Conservation (phyloP, 2,329 filamentous ascomycete species). For the Arthroderma sp. region DNA sequence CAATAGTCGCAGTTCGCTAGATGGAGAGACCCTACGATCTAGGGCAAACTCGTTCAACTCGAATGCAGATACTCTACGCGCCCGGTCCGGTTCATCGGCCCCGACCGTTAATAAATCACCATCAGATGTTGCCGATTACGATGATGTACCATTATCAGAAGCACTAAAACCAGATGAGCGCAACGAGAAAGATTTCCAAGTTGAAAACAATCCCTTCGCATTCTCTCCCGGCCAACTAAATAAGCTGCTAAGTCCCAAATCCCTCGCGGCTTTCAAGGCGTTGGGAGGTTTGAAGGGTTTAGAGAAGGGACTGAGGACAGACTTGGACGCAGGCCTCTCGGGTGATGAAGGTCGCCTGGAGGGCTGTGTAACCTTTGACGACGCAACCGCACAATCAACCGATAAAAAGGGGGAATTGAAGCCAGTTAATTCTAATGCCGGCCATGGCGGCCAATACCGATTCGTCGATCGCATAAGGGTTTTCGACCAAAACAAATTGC, state of each 20-base stretch:
- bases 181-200: slow-evolving; percentile 60
- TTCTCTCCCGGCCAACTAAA: slow-evolving; percentile 65
- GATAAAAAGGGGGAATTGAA: slow-evolving; percentile 10
- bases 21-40: slow-evolving; percentile 32
- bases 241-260: slow-evolving; percentile 86
- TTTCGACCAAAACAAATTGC: slow-evolving; percentile 48
- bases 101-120: slow-evolving; percentile 3
- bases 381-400: slow-evolving; percentile 38
- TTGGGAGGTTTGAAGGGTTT: slow-evolving; percentile 66
- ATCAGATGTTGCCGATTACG: slow-evolving; percentile 18
- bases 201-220: slow-evolving; percentile 71
- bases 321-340: slow-evolving; percentile 61
- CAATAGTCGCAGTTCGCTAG: slow-evolving; percentile 15
- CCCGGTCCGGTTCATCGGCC: slow-evolving; percentile 22
- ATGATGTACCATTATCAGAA: slow-evolving; percentile 32
- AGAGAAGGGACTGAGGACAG: slow-evolving; percentile 63
- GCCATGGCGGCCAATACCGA: slow-evolving; percentile 15
- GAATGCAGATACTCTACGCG: slow-evolving; percentile 21
- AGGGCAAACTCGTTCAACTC: slow-evolving; percentile 29
- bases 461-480: slow-evolving; percentile 47
- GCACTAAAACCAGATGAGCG: slow-evolving; percentile 65
- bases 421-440: not conserved
- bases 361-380: slow-evolving; percentile 57
- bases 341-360: slow-evolving; percentile 56
- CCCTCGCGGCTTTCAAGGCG: slow-evolving; percentile 63